A percentile compares a stretch with the other conserved stretches of the same genome.
Conservation (phyloP, 805 yeast species). For the Saturnispora hagleri region DNA sequence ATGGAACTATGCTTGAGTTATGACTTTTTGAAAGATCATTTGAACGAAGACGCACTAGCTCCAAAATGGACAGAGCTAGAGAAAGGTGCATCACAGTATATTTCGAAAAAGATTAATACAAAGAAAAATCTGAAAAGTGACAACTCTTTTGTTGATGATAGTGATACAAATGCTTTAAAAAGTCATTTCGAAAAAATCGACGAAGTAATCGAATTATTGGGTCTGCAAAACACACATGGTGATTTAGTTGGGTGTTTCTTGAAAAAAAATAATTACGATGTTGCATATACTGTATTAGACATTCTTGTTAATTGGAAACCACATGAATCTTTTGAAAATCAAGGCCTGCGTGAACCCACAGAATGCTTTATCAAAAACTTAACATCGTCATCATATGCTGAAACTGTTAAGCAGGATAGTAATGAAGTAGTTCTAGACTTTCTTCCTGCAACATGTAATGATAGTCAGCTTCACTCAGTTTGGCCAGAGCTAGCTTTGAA, state of each 20-base stretch:
- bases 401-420: background rate
- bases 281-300: constrained; percentile 14
- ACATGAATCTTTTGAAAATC: background rate
- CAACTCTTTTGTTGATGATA: constrained; percentile 13
- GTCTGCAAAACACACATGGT: constrained; percentile 2
- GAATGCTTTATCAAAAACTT: background rate
- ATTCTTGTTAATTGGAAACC: constrained; percentile 11
- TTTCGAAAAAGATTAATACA: background rate
- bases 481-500: constrained; percentile 27
- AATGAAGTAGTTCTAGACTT: background rate
- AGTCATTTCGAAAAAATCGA: constrained; percentile 12
- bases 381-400: background rate
- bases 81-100: background rate
- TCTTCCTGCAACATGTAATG: background rate
- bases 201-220: constrained; percentile 10
- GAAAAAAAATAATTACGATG: constrained; percentile 8
- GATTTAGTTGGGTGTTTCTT: constrained; percentile 11
- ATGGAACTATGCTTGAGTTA: constrained; percentile 25
- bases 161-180: background rate
- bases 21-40: constrained; percentile 11
- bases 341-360: background rate
- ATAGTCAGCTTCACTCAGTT: background rate
- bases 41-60: background rate
- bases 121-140: background rate
- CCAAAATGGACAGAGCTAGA: constrained; percentile 13